Evolutionary conservation across 345 rosid genomes (phyloP).

Genomic region (Adansonia digitata): DNA sequence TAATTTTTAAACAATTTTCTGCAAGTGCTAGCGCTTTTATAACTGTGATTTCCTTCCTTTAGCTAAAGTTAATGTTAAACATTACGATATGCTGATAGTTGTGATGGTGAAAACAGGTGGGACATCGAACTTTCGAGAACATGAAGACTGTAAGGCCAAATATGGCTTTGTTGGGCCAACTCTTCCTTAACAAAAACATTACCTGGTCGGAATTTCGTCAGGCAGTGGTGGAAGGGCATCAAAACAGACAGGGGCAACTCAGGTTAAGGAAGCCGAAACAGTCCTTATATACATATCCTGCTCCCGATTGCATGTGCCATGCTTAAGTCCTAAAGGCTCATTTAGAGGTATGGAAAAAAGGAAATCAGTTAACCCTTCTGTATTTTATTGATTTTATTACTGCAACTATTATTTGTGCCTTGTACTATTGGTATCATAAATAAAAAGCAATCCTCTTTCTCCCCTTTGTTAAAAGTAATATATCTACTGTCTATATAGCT

Average conservation of each 20-base stretch:
- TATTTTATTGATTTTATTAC: not conserved
- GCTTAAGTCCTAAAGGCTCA: constrained; percentile 27
- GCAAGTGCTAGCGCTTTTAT: not conserved
- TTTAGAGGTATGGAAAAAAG: constrained; percentile 2
- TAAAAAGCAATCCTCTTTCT: constrained; percentile 15
- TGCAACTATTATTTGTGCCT: constrained; percentile 4
- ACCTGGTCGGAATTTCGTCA: constrained; percentile 75
- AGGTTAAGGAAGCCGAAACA: constrained; percentile 71
- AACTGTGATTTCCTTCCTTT: not conserved
- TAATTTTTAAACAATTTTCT: not conserved
- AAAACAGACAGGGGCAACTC: constrained; percentile 76
- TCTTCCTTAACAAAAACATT: constrained; percentile 77
- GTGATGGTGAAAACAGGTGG: constrained; percentile 44
- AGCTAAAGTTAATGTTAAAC: not conserved
- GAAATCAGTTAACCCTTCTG: not conserved
- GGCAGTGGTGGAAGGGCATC: constrained; percentile 76
- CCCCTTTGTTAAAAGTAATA: not conserved
- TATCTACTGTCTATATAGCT: no score
- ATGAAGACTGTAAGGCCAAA: constrained; percentile 87
- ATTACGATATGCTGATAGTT: not conserved
- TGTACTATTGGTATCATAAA: constrained; percentile 7
- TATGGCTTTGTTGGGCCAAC: constrained; percentile 77
- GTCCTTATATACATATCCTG: constrained; percentile 89
- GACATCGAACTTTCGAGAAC: constrained; percentile 80
- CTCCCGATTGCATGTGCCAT: constrained; percentile 93